Evolutionary conservation across 257 asterid species (phyloP), one percentile per base, ranked within the genome.

Genomic region (Vinca minor): DNA sequence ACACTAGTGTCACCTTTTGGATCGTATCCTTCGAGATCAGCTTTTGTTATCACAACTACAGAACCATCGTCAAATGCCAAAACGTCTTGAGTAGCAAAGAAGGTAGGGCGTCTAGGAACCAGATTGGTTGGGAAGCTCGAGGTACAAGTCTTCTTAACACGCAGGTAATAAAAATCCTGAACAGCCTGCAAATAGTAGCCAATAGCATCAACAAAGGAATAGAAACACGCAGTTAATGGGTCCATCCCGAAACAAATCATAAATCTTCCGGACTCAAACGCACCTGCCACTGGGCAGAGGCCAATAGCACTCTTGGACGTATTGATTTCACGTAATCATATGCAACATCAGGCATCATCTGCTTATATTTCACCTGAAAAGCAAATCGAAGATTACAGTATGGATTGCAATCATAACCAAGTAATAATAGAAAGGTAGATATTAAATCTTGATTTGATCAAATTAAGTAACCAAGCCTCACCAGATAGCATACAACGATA

Each of bases 231-330:
- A 25, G 18, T 52, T 14, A 18, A 28, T 29, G 2, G 29, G 49
- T 54, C 44, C 15, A 11, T 17, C 23, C 35, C 8, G 35, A 42
- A 49, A 9, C n/a, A n/a, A 5, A 28, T 49, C n/a, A n/a, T n/a
- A n/a, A n/a, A n/a, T n/a, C n/a, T n/a, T n/a, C n/a, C n/a, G n/a
- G n/a, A n/a, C n/a, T n/a, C n/a, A n/a, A n/a, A n/a, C n/a, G n/a
- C n/a, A 85, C 93, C 85, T 82, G 79, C 84, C 81, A 73, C 65
- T 81, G 89, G 34, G 89, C 4, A 66, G 85, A 65, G 63, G 87
- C 87, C 63, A 85, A 71, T 58, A 71, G 74, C 65, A 83, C 93
- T 73, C 89, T 82, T 23, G 87, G 89, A 31, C 87, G 80, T 73
- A 81, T 85, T 55, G 92, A 71, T 73, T 85, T 85, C 74, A 85